Evolutionary conservation across 805 yeast species (phyloP), one percentile per base, ranked within the genome.

Genomic region (Barnettozyma sucrosica): DNA sequence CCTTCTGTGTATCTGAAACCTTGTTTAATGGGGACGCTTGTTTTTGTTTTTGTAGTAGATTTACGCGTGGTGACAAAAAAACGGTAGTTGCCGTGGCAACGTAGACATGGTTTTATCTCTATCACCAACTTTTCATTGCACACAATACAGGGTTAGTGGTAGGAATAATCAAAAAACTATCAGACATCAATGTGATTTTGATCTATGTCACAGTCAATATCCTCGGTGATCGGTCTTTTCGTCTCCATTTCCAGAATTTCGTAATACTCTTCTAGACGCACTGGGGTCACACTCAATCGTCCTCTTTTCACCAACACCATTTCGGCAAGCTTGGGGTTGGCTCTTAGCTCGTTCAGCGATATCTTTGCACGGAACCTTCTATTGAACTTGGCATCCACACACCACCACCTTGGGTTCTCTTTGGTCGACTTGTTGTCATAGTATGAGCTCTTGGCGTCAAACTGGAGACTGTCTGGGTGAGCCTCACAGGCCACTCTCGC

Each of bases 331-430:
- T 65, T 58, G 0, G 60, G 56, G 32, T 62, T 60, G 3, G 47
- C 58, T 49, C 68, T 67, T 26, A 79, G 52, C 45, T 74, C 77
- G 1, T 57, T 59, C 34, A 79, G 56, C 7, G 70, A 47, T 3
- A 76, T 52, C 45, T 75, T 70, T 8, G 77, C 66, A 45, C 66
- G 61, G 21, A 79, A 58, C 24, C 77, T 60, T 49, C 76, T 62
- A 24, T 59, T 55, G 54, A 74, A 77, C 36, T 55, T 56, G 18
- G 79, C 76, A 42, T 75, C 76, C 4, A 77, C 79, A 62, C 79
- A 77, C 72, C 79, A 77, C 84, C 84, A 79, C 47, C 69, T 63
- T 7, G 81, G 81, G 9, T 54, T 55, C 13, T 69, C 74, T 21
- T 41, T 44, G 1, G 68, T 59, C 0, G 77, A 62, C 53, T 74